Base-by-base conservation (phyloP, 2,329 filamentous ascomycete species). In the Raffaelea arxii region DNA sequence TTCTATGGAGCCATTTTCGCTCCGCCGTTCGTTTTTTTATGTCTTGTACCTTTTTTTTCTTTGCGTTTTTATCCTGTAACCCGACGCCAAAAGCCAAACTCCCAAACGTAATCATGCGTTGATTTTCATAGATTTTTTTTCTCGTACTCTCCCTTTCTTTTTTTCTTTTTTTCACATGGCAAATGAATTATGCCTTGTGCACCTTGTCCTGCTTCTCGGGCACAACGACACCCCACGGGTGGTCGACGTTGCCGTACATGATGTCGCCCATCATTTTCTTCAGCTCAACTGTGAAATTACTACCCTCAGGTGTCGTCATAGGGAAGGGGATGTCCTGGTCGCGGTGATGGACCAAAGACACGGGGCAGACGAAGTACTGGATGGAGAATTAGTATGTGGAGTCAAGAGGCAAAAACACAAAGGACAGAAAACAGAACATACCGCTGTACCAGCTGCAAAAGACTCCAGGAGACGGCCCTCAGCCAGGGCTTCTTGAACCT, bases 401-500 rank as follows among this genome's bases (percentile, higher is more conserved):
- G 11, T 41, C n/a, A 16, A 39, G 12, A 25, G 27, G 27, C 10
- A 44, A 35, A 23, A 19, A 32, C 5, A 22, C 37, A 24, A 21
- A 27, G 41, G 25, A 39, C 21, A n/a, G n/a, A 25, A 21, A 6
- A 46, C 12, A 32, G 37, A 19, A 76, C 80, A 71, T 71, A 85
- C 82, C 47, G 90, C 90, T 51, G 90, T 96, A 18, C 91, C 90
- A 27, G 85, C 80, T 7, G 85, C 86, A 60, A 96, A 96, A 2
- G 86, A 77, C 68, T 96, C 90, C 10, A 95, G 62, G 38, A 95
- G 64, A 3, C 89, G 72, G 3, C 86, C 88, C 59, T 95, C 86
- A 38, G 74, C 67, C 23, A 78, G 69, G 2, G 89, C 88, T 59
- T 84, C 76, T 24, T 80, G 60, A 16, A 96, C 65, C 64, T 95